Evolutionary conservation across 208 protist species (phyloP), one percentile per base, ranked within the genome.

Genomic region (Lotmaria passim): DNA sequence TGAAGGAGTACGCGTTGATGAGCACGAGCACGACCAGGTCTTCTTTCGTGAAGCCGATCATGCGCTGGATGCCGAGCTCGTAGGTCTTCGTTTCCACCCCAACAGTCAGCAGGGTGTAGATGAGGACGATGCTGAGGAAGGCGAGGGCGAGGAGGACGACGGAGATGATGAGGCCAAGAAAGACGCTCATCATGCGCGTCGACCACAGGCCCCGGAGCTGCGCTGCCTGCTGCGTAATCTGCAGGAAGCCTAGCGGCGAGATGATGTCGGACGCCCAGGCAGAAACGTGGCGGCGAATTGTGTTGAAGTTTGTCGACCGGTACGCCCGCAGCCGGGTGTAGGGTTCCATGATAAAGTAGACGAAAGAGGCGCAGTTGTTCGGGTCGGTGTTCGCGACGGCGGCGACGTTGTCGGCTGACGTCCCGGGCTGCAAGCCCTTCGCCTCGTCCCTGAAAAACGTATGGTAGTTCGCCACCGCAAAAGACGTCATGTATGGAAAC

Each of bases 81-180:
- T 98, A 98, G n/a, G 86, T 95, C 46, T 93, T 79, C 24, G 87
- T 97, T 28, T 98, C 95, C 4, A 98, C 78, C 50, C 81, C 87
- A 21, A 98, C 85, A 62, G 93, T 98, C 15, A 99, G 82, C 28
- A 98, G 69, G 7, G 91, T 96, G 82, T 99, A 98, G 57, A 98
- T 97, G 23, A 98, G 86, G 36, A 98, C 46, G 38, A 97, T 79
- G 52, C 89, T 96, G 5, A 99, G 73, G 46, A 89, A 77, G 8
- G 82, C 57, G 17, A 99, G 72, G 26, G 96, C 85, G 17, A 90
- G 39, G 7, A 98, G 79, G 59, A 98, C 89, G 8, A 98, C 39
- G 53, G 86, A 97, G n/a, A 98, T 65, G 70, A 98, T 83, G 10
- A 98, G 77, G 17, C 90, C 90, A 2, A 98, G 39, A 58, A 98